phyloP scores from a whole-genome alignment of 1,284 basidiomycete species.

The Rhodotorula sp. region DNA sequence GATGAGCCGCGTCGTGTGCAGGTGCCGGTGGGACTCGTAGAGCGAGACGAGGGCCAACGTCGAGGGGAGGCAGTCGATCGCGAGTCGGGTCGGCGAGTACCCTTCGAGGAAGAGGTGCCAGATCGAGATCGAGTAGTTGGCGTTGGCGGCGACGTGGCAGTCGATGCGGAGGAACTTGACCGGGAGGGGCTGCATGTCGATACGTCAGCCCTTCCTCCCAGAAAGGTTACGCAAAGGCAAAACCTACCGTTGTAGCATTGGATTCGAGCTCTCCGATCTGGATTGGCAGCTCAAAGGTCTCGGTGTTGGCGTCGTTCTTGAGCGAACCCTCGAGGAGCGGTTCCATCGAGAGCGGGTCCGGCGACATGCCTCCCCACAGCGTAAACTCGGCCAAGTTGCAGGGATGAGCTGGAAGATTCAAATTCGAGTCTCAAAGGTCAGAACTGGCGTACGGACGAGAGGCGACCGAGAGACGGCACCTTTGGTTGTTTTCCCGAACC shows the following conservation, averaged over 20 bases:
- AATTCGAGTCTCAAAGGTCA: background rate
- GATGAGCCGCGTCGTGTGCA: constrained; percentile 45
- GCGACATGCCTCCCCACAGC: constrained; percentile 47
- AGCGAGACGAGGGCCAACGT: background rate
- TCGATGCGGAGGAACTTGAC: constrained; percentile 48
- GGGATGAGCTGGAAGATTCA: constrained; percentile 42
- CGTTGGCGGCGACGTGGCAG: constrained; percentile 47
- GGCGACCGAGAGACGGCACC: constrained; percentile 16
- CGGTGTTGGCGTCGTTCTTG: constrained; percentile 47
- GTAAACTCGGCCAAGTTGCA: constrained; percentile 50
- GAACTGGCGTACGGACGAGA: too few relatives aligned
- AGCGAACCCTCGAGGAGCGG: constrained; percentile 44
- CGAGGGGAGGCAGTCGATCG: background rate
- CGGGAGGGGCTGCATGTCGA: constrained; percentile 22
- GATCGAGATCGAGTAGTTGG: constrained; percentile 49
- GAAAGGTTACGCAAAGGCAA: background rate
- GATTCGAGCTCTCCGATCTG: constrained; percentile 22
- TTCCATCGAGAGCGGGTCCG: constrained; percentile 42
- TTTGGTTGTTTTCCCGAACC: constrained; percentile 49
- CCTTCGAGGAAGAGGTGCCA: constrained; percentile 45
- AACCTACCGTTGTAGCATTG: background rate
- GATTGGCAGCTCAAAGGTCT: constrained; percentile 42
- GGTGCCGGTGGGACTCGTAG: constrained; percentile 37
- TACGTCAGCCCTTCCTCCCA: background rate
- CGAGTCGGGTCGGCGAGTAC: background rate